Evolutionary conservation across 768 basidiomycete species (phyloP).

Genomic region (Tricholoma flavovirens): DNA sequence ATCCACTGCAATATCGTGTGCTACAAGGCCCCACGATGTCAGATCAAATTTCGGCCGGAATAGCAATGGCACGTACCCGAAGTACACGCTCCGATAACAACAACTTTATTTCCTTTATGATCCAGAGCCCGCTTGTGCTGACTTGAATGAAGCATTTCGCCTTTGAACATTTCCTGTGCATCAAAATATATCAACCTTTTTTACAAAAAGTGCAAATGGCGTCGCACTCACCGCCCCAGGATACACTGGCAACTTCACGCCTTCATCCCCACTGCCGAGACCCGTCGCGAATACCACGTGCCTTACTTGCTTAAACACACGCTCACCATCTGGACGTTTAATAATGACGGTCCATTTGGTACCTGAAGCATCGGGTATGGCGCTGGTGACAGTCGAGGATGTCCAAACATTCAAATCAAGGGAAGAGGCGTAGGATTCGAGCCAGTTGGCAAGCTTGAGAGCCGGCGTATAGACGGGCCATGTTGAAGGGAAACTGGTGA

Average conservation of each 20-base stretch:
- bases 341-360: conserved; percentile 40
- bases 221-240: conserved; percentile 35
- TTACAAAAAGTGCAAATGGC: neutral
- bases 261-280: conserved; percentile 33
- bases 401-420: conserved; percentile 66
- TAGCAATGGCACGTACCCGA: conserved; percentile 29
- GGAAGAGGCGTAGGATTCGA: conserved; percentile 55
- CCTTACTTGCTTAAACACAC: conserved; percentile 34
- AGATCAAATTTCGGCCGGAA: neutral
- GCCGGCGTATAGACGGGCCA: conserved; percentile 60
- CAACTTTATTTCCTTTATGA: conserved; percentile 63
- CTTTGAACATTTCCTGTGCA: conserved; percentile 52
- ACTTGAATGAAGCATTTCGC: conserved; percentile 54
- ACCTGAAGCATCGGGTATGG: conserved; percentile 26
- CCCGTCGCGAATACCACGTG: conserved; percentile 55
- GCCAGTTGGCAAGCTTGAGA: conserved; percentile 60
- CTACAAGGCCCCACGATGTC: conserved; percentile 16
- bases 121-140: conserved; percentile 50
- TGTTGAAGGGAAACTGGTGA: conserved; percentile 45
- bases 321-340: conserved; percentile 29
- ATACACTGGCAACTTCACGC: conserved; percentile 38
- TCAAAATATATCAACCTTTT: neutral
- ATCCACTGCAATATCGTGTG: conserved; percentile 42
- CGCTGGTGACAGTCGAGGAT: conserved; percentile 31
- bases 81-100: conserved; percentile 63